These are phyloP conservation scores for Suillus subaureus DNA, from an alignment of 768 basidiomycete species.

Conservation along the genomic window DNA sequence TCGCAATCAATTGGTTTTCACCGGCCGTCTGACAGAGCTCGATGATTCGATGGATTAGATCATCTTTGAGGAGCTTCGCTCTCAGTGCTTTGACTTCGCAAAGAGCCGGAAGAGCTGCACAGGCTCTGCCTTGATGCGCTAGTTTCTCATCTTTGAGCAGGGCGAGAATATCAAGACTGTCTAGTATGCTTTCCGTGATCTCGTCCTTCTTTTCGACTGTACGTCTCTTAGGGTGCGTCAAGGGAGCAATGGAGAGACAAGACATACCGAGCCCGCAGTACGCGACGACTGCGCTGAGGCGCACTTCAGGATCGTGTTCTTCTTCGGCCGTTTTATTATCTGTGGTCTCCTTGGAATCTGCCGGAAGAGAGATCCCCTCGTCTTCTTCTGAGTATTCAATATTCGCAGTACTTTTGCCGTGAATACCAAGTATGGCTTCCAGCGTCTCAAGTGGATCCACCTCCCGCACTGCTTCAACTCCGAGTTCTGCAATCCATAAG, in stretches of 20 bases:
- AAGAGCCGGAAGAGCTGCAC: conserved; percentile 31
- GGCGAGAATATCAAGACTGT: conserved; percentile 11
- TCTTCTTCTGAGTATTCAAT: background rate
- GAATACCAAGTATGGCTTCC: background rate
- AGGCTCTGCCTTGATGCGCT: conserved; percentile 23
- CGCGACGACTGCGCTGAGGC: conserved; percentile 26
- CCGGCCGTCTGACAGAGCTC: conserved; percentile 16
- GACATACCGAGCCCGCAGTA: conserved; percentile 30
- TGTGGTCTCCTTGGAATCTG: background rate
- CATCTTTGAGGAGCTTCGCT: conserved; percentile 16
- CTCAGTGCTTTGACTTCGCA: conserved; percentile 23
- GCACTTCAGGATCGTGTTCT: conserved; percentile 18
- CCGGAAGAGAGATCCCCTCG: background rate
- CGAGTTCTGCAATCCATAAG: conserved; percentile 7
- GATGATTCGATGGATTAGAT: conserved; percentile 23
- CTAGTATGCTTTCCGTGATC: background rate
- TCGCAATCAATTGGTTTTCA: conserved; percentile 21
- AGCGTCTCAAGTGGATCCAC: background rate
- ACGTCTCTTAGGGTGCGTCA: background rate
- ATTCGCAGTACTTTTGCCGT: background rate
- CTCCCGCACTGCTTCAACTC: conserved; percentile 17
- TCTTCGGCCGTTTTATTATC: conserved; percentile 1
- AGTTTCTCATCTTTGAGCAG: conserved; percentile 18
- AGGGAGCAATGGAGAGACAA: conserved; percentile 13
- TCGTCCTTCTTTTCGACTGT: conserved; percentile 9